A percentile compares a stretch with the other conserved stretches of the same genome.
phyloP scores from a whole-genome alignment of 495 filamentous ascomycete species.

The Annulohypoxylon moriforme region DNA sequence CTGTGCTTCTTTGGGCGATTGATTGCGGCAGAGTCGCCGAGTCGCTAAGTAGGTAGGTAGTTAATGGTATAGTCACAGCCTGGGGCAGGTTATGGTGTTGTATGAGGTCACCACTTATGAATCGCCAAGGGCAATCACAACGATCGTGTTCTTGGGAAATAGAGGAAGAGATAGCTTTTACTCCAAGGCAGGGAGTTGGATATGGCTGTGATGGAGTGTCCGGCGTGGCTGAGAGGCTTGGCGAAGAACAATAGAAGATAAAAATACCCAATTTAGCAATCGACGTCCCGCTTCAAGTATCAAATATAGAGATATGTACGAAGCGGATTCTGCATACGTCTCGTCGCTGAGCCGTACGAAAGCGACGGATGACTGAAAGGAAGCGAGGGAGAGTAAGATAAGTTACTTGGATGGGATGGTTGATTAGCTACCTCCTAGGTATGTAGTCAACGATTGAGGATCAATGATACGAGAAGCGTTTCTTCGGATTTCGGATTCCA shows the following conservation, averaged over 20 bases:
- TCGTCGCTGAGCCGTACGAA: slow-evolving; percentile 22
- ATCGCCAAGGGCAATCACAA: slow-evolving; percentile 18
- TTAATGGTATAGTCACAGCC: neutral
- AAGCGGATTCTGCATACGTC: slow-evolving; percentile 18
- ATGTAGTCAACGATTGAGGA: slow-evolving; percentile 37
- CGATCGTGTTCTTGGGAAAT: neutral
- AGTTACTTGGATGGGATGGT: too few relatives aligned
- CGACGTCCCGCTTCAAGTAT: slow-evolving; percentile 35
- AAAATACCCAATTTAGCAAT: slow-evolving; percentile 35
- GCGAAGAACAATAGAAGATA: slow-evolving; percentile 15
- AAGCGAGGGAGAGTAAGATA: slow-evolving; percentile 12
- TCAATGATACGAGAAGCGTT: slow-evolving; percentile 33
- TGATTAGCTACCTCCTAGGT: too few relatives aligned
- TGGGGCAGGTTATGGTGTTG: neutral
- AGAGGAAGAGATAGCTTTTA: slow-evolving; percentile 12
- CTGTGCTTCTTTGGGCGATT: neutral
- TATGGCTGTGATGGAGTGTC: slow-evolving; percentile 12
- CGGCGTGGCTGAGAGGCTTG: slow-evolving; percentile 36
- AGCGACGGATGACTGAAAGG: too few relatives aligned
- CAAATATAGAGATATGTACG: slow-evolving; percentile 4
- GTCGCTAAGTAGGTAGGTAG: neutral
- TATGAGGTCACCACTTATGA: neutral
- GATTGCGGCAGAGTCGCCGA: too few relatives aligned
- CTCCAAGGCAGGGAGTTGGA: neutral
- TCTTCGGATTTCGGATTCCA: slow-evolving; percentile 5